Base-by-base conservation (phyloP, 306 rosid genomes). In the Astragalus membranaceus region DNA sequence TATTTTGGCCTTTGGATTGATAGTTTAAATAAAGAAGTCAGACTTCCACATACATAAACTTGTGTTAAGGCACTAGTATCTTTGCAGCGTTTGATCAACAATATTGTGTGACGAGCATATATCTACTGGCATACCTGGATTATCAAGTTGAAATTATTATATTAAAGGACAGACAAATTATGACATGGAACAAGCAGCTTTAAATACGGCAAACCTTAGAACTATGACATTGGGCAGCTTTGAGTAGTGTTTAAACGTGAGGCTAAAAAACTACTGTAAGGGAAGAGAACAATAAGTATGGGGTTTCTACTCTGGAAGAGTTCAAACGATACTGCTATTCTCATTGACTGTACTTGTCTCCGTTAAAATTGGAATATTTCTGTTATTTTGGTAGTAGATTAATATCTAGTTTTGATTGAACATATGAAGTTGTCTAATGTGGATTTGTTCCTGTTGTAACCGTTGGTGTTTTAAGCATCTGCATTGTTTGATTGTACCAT, bases 21-120 rank as follows among this genome's bases (percentile, higher is more conserved):
- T 66, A 66, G 44, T 51, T 71, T 47, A 37, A 64, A 80, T 42
- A 49, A 15, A 64, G 35, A 72, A 36, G 37, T 44, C 56, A 72
- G n/a, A 10, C 52, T 73, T 66, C 53, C 50, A 47, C 32, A 26
- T 61, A 52, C 70, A 10, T 57, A 8, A 54, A 69, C 50, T 12
- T 47, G 3, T 16, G 63, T 32, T 14, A 30, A 15, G 53, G 10
- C 35, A 33, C 44, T 63, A 41, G 8, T 56, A 23, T 23, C 11
- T 29, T 14, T 29, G 12, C 14, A 26, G 51, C 6, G 12, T 20
- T 11, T 51, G 33, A 73, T 67, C 49, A 32, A 6, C 29, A 36
- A 16, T 39, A 47, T 54, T 39, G 33, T 59, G 11, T 46, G 59
- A 33, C 53, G 13, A 60, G 57, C 33, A 61, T 7, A 23, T 36